A percentile compares a stretch with the other conserved stretches of the same genome.
phyloP scores from a whole-genome alignment of 1,139 yeast species.

The Eremothecium gossypii region DNA sequence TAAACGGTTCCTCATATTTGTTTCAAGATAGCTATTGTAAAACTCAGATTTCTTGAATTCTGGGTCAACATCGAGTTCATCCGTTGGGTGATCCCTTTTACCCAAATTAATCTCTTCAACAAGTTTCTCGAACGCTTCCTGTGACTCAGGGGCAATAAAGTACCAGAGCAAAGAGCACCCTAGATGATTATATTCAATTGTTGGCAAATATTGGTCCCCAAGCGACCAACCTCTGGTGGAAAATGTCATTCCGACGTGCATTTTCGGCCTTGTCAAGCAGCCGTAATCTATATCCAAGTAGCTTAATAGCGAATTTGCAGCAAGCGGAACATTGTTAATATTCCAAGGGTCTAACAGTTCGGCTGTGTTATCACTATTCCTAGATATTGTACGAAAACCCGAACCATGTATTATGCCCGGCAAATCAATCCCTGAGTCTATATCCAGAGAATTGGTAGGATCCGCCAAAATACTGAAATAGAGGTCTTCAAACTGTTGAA shows the following conservation, averaged over 20 bases:
- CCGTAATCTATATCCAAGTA: slow-evolving; percentile 36
- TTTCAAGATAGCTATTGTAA: slow-evolving; percentile 18
- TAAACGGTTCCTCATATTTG: slow-evolving; percentile 14
- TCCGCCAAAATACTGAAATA: slow-evolving; percentile 40
- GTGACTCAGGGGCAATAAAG: slow-evolving; percentile 62
- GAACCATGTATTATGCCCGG: slow-evolving; percentile 40
- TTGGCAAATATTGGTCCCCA: slow-evolving; percentile 68
- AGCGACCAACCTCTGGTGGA: slow-evolving; percentile 65
- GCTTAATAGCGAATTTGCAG: slow-evolving; percentile 45
- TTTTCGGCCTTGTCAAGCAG: slow-evolving; percentile 38
- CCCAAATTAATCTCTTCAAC: slow-evolving; percentile 22
- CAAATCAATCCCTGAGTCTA: slow-evolving; percentile 43
- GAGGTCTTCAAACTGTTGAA: slow-evolving; percentile 35
- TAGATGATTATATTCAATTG: slow-evolving; percentile 55
- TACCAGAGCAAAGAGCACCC: slow-evolving; percentile 77
- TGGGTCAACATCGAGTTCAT: slow-evolving; percentile 4
- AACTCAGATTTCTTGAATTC: slow-evolving; percentile 14
- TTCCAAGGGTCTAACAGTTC: slow-evolving; percentile 49
- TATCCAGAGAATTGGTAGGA: slow-evolving; percentile 33
- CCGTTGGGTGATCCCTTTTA: not conserved
- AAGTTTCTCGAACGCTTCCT: slow-evolving; percentile 50
- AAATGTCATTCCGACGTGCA: slow-evolving; percentile 58
- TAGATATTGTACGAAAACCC: slow-evolving; percentile 36
- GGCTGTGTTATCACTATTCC: slow-evolving; percentile 10
- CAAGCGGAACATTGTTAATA: slow-evolving; percentile 51